Base-by-base conservation (phyloP, 192 early-diverging fungal species). In the Neocallimastix lanati region DNA sequence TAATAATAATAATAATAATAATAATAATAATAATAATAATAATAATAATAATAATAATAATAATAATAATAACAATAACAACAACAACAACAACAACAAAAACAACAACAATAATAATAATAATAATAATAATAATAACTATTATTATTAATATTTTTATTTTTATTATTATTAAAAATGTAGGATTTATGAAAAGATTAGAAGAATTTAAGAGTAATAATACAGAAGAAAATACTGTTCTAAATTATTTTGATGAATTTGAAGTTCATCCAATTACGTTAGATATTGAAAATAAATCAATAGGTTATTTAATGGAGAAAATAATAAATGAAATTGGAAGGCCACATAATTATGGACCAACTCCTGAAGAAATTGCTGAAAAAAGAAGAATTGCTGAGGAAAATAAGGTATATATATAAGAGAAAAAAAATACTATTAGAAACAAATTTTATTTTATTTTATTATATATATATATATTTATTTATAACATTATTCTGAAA, bases 161-260 rank as follows among this genome's bases (percentile, higher is more conserved):
- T n/a, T n/a, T n/a, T n/a, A n/a, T n/a, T n/a, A n/a, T n/a, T n/a
- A n/a, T n/a, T n/a, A n/a, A n/a, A n/a, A n/a, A n/a, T n/a, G n/a
- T n/a, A 30, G 88, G 83, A 15, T 80, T 91, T 21, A 82, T 82
- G 5, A 83, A 80, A 78, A 78, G 86, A 25, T 83, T 91, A 16
- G 88, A 88, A 80, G 86, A 89, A 36, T 90, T 84, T 80, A 81
- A 86, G 29, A 78, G 77, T 28, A 40, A 80, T 25, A 91, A 91
- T 81, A 88, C 86, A 21, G 88, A 89, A 27, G 88, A 91, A 78
- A 86, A 37, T 76, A 91, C 88, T 11, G 86, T 90, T 12, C 80
- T 90, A 25, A 91, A 91, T 81, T 90, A 83, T 79, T 90, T 91
- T 77, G 90, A 91, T 85, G 88, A 91, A 80, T 79, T 86, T 77